Conservation (phyloP, 352 stramenopile species). For the Phytophthora melonis region DNA sequence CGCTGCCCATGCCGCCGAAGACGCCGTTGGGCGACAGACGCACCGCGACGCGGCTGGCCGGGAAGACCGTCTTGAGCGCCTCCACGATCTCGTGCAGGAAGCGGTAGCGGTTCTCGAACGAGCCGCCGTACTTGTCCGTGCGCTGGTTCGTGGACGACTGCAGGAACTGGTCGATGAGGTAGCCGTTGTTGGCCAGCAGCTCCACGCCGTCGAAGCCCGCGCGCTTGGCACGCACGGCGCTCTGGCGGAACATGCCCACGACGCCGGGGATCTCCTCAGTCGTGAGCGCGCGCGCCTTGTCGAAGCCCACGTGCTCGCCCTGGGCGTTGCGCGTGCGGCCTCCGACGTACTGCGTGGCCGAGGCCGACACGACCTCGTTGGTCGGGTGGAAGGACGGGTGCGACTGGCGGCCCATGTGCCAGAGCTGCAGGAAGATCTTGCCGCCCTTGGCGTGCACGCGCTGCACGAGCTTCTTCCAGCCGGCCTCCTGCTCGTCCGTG, state of each 20-base stretch:
- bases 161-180: too few species aligned
- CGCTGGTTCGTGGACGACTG: too few species aligned
- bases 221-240: too few species aligned
- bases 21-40: conserved; percentile 39
- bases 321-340: not conserved
- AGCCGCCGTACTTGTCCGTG: too few species aligned
- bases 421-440: conserved; percentile 1
- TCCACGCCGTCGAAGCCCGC: too few species aligned
- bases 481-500: not conserved
- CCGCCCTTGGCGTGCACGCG: not conserved
- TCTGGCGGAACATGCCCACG: too few species aligned
- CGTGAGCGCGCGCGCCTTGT: not conserved
- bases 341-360: not conserved
- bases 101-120: too few species aligned
- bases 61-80: conserved; percentile 3
- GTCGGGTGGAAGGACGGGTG: not conserved
- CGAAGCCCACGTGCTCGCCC: not conserved
- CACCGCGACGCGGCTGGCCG: conserved; percentile 35
- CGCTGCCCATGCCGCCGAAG: conserved; percentile 40
- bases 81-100: conserved; percentile 17
- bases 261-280: too few species aligned
- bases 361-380: not conserved
- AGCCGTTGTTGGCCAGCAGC: too few species aligned
- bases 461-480: not conserved
- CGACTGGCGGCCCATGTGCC: not conserved